These are phyloP conservation scores for Neocallimastix lanati DNA, from an alignment of 192 early-diverging fungal species.

Conservation along the genomic window DNA sequence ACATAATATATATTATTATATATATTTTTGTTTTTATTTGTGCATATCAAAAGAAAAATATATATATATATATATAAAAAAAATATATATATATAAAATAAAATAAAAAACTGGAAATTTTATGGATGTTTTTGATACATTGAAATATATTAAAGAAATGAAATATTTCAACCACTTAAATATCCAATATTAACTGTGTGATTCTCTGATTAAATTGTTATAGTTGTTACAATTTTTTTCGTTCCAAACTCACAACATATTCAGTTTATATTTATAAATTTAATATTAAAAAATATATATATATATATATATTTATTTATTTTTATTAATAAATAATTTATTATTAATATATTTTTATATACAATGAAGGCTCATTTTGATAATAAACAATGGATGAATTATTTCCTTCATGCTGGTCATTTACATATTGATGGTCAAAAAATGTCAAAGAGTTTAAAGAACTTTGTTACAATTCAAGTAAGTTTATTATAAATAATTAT, in stretches of 20 bases:
- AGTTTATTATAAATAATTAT: neutral
- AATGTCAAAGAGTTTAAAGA: conserved; percentile 97
- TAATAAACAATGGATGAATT: conserved; percentile 93
- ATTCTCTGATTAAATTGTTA: neutral
- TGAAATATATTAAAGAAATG: neutral
- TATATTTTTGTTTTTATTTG: neutral
- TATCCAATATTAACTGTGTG: neutral
- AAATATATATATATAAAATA: too few species aligned
- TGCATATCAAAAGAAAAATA: too few species aligned
- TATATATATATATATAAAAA: too few species aligned
- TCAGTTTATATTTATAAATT: neutral
- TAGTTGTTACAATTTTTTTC: neutral
- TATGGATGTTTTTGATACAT: neutral
- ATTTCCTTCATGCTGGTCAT: conserved; percentile 94
- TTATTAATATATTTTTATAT: too few species aligned
- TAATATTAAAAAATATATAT: too few species aligned
- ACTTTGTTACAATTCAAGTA: conserved; percentile 82
- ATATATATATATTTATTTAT: neutral
- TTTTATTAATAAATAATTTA: neutral
- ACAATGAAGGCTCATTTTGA: conserved; percentile 73
- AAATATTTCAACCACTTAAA: neutral
- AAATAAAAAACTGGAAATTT: too few species aligned
- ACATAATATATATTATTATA: neutral
- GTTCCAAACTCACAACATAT: neutral
- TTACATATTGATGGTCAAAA: conserved; percentile 87